Percentiles rank a stretch among this genome's conserved stretches.
These are phyloP conservation scores for Candida tallmaniae DNA, from an alignment of 805 yeast genomes.

Conservation along the genomic window DNA sequence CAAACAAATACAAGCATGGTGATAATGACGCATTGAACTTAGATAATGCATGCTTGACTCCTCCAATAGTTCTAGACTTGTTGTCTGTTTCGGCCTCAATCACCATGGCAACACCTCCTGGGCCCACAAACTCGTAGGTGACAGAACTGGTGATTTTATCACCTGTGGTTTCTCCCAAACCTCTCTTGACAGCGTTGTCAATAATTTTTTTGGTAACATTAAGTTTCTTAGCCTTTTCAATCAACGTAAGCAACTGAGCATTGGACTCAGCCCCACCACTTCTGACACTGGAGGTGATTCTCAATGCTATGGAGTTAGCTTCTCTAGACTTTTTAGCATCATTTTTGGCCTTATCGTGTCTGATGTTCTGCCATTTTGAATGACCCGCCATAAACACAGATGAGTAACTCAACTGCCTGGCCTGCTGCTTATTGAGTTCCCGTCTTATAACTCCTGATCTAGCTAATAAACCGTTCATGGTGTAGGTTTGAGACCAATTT, in stretches of 20 bases:
- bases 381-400: too few species aligned
- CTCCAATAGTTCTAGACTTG: constrained; percentile 73
- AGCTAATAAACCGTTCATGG: too few species aligned
- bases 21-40: constrained; percentile 67
- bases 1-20: constrained; percentile 76
- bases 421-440: too few species aligned
- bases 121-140: constrained; percentile 89
- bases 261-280: constrained; percentile 65
- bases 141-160: constrained; percentile 43
- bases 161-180: constrained; percentile 58
- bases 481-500: too few species aligned
- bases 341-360: constrained; percentile 90
- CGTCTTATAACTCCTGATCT: too few species aligned
- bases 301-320: constrained; percentile 66
- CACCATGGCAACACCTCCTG: constrained; percentile 83
- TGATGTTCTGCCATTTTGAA: constrained; percentile 92
- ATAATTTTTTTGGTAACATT: constrained; percentile 81
- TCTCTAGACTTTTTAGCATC: constrained; percentile 73
- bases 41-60: constrained; percentile 69
- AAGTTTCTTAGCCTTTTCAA: constrained; percentile 72
- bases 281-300: constrained; percentile 72
- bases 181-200: constrained; percentile 84
- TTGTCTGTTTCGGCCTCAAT: constrained; percentile 89
- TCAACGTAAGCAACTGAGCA: constrained; percentile 61
- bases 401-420: too few species aligned